Evolutionary conservation across 1,139 yeast species (phyloP).

Genomic region (Geotrichum restrictum): DNA sequence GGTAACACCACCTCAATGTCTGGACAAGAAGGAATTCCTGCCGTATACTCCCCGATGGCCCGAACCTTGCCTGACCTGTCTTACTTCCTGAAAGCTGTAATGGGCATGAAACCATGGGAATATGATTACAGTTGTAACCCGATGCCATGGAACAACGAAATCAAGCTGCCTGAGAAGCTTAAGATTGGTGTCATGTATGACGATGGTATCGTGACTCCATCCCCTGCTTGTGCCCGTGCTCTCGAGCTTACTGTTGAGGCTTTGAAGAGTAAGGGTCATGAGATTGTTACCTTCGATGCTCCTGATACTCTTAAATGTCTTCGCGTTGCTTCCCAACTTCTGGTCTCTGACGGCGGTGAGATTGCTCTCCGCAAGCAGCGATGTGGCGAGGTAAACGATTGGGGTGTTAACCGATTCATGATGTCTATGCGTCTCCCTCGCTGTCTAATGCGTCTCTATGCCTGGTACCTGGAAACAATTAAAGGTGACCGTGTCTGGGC

Average conservation of each 20-base stretch:
- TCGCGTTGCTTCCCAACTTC: conserved; percentile 41
- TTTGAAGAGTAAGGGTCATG: conserved; percentile 53
- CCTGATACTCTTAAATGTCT: conserved; percentile 45
- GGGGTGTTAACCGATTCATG: conserved; percentile 39
- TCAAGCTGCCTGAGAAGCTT: conserved; percentile 44
- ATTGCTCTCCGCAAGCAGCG: conserved; percentile 36
- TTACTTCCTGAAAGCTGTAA: conserved; percentile 53
- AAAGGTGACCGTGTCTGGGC: conserved; percentile 42
- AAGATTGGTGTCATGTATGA: conserved; percentile 47
- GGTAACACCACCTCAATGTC: conserved; percentile 51
- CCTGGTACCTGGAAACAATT: conserved; percentile 38
- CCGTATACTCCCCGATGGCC: conserved; percentile 58
- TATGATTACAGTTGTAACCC: conserved; percentile 54
- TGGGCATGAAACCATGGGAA: conserved; percentile 63
- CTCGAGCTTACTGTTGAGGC: conserved; percentile 46
- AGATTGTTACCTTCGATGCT: conserved; percentile 56
- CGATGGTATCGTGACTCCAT: conserved; percentile 48
- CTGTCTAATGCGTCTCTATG: conserved; percentile 38
- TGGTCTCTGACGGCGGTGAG: conserved; percentile 38
- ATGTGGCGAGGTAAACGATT: conserved; percentile 40
- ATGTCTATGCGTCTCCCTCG: conserved; percentile 39
- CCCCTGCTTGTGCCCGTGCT: conserved; percentile 63
- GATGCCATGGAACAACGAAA: conserved; percentile 56
- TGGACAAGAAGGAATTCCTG: conserved; percentile 54
- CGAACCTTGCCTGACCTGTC: conserved; percentile 60